A percentile compares a stretch with the other conserved stretches of the same genome.
phyloP scores from a whole-genome alignment of 2,329 filamentous ascomycete species.

The Setomelanomma holmii region DNA sequence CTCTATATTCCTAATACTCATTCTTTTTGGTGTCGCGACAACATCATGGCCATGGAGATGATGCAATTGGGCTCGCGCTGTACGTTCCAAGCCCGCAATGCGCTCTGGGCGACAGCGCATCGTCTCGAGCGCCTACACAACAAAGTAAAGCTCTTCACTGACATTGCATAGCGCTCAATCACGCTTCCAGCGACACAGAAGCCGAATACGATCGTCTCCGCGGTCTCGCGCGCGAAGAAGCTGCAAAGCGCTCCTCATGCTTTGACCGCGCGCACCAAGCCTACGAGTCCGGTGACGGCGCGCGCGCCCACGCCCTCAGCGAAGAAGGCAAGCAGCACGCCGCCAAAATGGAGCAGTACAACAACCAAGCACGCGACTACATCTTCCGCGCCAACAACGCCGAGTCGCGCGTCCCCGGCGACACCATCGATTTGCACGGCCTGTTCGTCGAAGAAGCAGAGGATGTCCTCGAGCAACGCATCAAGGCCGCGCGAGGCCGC shows the following conservation, averaged over 20 bases:
- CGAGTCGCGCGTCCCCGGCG: conserved; percentile 72
- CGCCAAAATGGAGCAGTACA: conserved; percentile 84
- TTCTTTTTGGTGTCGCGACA: conserved; percentile 17
- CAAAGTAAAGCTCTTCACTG: conserved; percentile 1
- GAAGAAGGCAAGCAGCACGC: conserved; percentile 87
- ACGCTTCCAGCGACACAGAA: conserved; percentile 59
- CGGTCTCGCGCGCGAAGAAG: conserved; percentile 81
- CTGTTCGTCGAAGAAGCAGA: conserved; percentile 95
- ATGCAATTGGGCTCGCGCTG: conserved; percentile 45
- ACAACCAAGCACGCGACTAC: conserved; percentile 87
- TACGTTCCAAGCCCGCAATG: conserved; percentile 17
- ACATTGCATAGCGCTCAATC: conserved; percentile 41
- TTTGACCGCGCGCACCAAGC: conserved; percentile 75
- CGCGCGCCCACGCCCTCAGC: conserved; percentile 79
- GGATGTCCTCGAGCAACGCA: conserved; percentile 84
- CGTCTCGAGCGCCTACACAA: background rate
- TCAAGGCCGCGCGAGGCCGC: conserved; percentile 74
- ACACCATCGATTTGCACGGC: conserved; percentile 94
- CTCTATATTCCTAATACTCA: background rate
- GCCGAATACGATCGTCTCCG: conserved; percentile 92
- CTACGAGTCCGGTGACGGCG: conserved; percentile 83
- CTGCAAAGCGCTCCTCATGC: conserved; percentile 76
- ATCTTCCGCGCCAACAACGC: conserved; percentile 98
- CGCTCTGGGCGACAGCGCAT: background rate
- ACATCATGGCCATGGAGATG: conserved; percentile 44